phyloP scores from a whole-genome alignment of 768 basidiomycete genomes.

The Inosperma sp. region DNA sequence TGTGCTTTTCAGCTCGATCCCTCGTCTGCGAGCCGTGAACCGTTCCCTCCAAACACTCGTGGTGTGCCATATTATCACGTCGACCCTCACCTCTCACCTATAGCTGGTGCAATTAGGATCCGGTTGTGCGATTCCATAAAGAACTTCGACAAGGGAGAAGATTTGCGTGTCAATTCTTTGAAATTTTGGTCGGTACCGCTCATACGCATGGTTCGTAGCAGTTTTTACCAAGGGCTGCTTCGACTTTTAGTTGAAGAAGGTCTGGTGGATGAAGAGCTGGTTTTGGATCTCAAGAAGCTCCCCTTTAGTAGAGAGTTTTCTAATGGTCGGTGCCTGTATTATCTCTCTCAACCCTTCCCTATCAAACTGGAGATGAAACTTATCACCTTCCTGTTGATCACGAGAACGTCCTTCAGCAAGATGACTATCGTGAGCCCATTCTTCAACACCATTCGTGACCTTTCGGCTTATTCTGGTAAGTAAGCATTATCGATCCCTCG shows the following conservation, averaged over 20 bases:
- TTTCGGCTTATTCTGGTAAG: constrained; percentile 1
- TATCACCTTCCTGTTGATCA: not conserved
- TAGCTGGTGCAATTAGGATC: constrained; percentile 1
- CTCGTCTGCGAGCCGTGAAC: too few relatives aligned
- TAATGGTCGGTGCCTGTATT: not conserved
- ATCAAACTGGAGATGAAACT: not conserved
- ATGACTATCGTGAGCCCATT: not conserved
- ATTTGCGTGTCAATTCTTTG: not conserved
- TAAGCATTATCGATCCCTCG: not conserved
- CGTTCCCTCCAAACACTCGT: too few relatives aligned
- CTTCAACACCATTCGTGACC: not conserved
- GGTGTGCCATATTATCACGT: constrained; percentile 3
- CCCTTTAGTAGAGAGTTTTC: not conserved
- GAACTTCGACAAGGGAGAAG: constrained; percentile 4
- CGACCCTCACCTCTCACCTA: not conserved
- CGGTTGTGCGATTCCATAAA: not conserved
- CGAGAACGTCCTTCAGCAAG: not conserved
- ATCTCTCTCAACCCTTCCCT: constrained; percentile 3
- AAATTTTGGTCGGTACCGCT: constrained; percentile 1
- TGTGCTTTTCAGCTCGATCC: too few relatives aligned
- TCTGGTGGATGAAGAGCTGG: not conserved
- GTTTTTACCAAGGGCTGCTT: not conserved
- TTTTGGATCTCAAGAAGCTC: not conserved
- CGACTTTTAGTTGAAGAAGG: not conserved
- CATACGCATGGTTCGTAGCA: constrained; percentile 1